Base-by-base conservation (phyloP, 2,329 filamentous ascomycete genomes). In the Monosporascus sp. region DNA sequence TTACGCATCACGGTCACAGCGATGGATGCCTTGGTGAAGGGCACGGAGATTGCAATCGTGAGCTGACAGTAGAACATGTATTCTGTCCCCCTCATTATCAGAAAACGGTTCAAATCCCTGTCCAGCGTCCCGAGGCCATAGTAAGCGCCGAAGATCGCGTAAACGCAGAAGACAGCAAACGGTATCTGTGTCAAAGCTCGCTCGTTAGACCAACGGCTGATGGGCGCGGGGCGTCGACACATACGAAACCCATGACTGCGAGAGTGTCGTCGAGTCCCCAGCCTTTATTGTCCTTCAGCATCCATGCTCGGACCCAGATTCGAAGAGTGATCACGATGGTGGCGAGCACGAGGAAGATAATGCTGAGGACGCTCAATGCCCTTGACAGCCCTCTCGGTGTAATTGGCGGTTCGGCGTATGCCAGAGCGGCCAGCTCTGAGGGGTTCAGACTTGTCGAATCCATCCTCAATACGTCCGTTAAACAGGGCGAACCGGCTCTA, bases 381-480 rank as follows among this genome's bases (percentile, higher is more conserved):
- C 17, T 17, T 6, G 45, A 18, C 14, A 48, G 2, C 14, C 45
- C 24, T 8, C 24, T 18, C 5, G 45, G 45, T 1, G 20, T n/a
- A 20, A 48, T 48, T 15, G 45, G 45, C 73, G 57, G 2, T 44
- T 44, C 40, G 40, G 18, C 40, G 11, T 18, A 18, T 18, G 40
- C 40, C n/a, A 44, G 40, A 44, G 40, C 40, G 3, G 17, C 20
- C 11, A 44, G 11, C 40, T 44, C 40, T 14, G 40, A 44, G 18
- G 40, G 18, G 20, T 18, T 44, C 8, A 14, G 40, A 20, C 8
- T 18, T 15, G 40, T 44, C 9, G 40, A 18, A 44, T 22, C 20
- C 40, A 44, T 44, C 17, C 17, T 18, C 18, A 18, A 15, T 24
- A n/a, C 11, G n/a, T n/a, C 11, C 7, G 11, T 20, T 24, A 20